Percentiles rank a stretch among this genome's conserved stretches.
phyloP scores from a whole-genome alignment of 2,329 filamentous ascomycete genomes.

The Claviceps sorghi region DNA sequence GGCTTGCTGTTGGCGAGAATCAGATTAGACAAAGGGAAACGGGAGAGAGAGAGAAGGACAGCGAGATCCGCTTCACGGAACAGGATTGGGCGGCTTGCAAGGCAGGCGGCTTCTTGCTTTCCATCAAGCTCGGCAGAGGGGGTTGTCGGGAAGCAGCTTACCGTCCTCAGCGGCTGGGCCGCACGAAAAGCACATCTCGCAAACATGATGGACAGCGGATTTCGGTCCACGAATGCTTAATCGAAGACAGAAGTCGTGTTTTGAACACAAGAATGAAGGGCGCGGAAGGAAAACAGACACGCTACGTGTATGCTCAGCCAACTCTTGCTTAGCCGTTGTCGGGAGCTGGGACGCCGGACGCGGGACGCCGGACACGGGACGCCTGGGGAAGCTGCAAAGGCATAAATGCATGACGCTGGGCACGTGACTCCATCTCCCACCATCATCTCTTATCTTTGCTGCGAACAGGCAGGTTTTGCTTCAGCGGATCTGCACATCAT shows the following conservation, averaged over 20 bases:
- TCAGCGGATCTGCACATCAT: not conserved
- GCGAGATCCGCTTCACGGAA: too few species aligned
- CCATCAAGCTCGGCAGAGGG: not conserved
- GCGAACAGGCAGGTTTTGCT: not conserved
- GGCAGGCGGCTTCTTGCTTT: not conserved
- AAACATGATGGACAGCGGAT: slow-evolving; percentile 41
- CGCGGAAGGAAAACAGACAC: not conserved
- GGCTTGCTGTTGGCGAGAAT: slow-evolving; percentile 22
- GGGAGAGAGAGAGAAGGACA: not conserved
- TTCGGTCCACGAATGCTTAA: slow-evolving; percentile 10
- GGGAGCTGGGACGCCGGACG: not conserved
- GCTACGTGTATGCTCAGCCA: not conserved
- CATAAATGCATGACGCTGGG: slow-evolving; percentile 3
- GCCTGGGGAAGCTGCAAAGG: not conserved
- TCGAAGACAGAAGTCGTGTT: not conserved
- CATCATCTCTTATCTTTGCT: not conserved
- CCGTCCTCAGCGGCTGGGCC: slow-evolving; percentile 50
- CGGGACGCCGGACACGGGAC: too few species aligned
- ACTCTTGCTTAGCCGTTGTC: not conserved
- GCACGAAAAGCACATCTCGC: slow-evolving; percentile 49
- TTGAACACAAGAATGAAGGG: not conserved
- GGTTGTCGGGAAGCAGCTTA: slow-evolving; percentile 24
- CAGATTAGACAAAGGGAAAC: not conserved
- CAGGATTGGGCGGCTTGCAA: not conserved
- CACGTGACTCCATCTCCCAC: slow-evolving; percentile 3